Base-by-base conservation (phyloP, 495 filamentous ascomycete genomes). In the Penicillium psychrofluorescens region DNA sequence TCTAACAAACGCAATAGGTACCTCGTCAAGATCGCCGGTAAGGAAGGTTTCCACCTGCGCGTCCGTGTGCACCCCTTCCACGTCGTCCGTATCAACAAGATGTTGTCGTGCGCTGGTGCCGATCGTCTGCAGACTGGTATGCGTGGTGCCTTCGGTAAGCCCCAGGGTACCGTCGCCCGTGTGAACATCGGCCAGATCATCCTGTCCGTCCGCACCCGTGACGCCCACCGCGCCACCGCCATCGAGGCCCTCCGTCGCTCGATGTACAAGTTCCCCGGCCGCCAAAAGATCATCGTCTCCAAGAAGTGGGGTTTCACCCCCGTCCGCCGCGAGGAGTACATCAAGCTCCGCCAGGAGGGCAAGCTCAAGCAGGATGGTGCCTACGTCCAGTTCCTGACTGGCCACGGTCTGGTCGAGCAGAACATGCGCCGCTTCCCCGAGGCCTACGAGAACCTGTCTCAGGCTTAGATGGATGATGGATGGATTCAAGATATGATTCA, bases 281-380 rank as follows among this genome's bases (percentile, higher is more conserved):
- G 92, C 74, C 92, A 98, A 83, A 97, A 98, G 88, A 95, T 98
- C 75, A 95, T 98, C 64, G 83, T 96, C 74, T 89, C 83, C 77
- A 98, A 98, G 86, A 96, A 96, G 78, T 98, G 92, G 92, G 92
- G 92, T 52, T 98, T 97, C 86, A 98, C 92, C 45, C 87, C 87
- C 64, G 86, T 98, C 55, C 85, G 87, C 56, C 91, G 94, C 59
- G 92, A 96, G 48, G 92, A 98, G 68, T 98, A 96, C 76, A 72
- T 94, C 59, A 77, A 86, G 74, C 83, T 87, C 76, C 90, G 92
- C 79, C 75, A 85, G 65, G 83, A 81, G 67, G 92, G 92, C 66
- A 81, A 81, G 68, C 79, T 98, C 70, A 82, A 84, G 75, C 81
- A 90, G 55, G 92, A 98, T 67, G 92, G 92, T 80, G 94, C 94